Percentiles rank a stretch among this genome's conserved stretches.
Conservation (phyloP, 176 grass and related monocot species). For the Raddia distichophylla region DNA sequence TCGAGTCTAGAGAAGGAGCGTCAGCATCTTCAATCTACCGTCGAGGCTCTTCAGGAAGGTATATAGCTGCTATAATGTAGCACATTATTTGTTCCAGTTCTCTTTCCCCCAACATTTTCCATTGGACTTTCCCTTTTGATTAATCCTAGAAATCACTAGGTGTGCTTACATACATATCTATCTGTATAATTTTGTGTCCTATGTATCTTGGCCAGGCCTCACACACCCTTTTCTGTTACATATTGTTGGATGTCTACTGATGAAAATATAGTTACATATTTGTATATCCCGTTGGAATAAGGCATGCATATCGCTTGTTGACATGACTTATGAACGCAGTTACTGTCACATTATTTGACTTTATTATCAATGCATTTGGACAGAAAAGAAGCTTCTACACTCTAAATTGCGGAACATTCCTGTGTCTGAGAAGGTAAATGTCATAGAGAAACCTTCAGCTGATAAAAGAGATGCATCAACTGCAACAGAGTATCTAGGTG, state of each 20-base stretch:
- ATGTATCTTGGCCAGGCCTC: constrained; percentile 28
- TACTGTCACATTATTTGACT: constrained; percentile 8
- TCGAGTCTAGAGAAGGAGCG: constrained; percentile 89
- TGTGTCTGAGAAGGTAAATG: constrained; percentile 55
- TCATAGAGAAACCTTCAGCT: constrained; percentile 50
- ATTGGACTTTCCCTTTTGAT: background rate
- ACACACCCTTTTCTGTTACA: constrained; percentile 1
- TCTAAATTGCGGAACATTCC: constrained; percentile 87
- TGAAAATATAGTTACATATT: constrained; percentile 23
- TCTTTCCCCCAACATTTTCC: background rate
- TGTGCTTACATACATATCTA: background rate
- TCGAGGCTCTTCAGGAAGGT: constrained; percentile 98
- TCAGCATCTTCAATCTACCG: constrained; percentile 92
- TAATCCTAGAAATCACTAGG: constrained; percentile 14
- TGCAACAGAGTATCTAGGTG: constrained; percentile 88
- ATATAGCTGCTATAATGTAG: background rate
- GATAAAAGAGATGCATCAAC: constrained; percentile 79
- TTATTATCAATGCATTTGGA: constrained; percentile 29
- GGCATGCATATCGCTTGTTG: background rate
- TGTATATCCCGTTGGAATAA: background rate
- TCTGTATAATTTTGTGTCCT: background rate
- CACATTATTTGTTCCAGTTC: background rate
- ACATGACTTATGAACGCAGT: background rate
- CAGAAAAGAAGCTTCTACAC: constrained; percentile 89
- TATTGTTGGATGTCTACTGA: background rate